Evolutionary conservation across 441 rosid species (phyloP).

Genomic region (Euphorbia celastroides): DNA sequence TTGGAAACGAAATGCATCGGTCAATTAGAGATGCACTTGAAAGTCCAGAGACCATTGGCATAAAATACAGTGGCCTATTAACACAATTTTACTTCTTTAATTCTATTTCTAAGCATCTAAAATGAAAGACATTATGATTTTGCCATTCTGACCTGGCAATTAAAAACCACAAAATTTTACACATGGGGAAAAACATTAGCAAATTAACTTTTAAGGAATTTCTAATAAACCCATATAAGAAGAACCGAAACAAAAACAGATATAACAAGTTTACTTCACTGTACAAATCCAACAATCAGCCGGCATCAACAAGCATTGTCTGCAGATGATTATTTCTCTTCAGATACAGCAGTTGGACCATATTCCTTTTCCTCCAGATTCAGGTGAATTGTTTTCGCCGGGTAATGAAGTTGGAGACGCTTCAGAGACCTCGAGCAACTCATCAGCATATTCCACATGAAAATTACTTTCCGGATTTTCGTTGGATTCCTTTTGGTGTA

Average conservation of each 20-base stretch:
- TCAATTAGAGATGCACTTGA: too few species aligned
- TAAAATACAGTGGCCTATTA: too few species aligned
- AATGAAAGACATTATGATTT: slow-evolving; percentile 22
- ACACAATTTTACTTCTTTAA: slow-evolving; percentile 1
- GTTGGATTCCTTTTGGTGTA: slow-evolving; percentile 20
- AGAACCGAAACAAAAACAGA: slow-evolving; percentile 26
- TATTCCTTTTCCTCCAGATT: slow-evolving; percentile 17
- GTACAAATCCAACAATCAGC: slow-evolving; percentile 42
- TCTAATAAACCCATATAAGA: slow-evolving; percentile 17
- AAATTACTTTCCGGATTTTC: slow-evolving; percentile 35
- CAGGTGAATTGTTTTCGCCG: slow-evolving; percentile 11
- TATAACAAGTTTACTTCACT: slow-evolving; percentile 49
- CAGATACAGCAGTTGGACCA: slow-evolving; percentile 21
- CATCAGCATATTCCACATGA: slow-evolving; percentile 17
- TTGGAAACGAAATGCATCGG: too few species aligned
- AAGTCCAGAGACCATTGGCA: too few species aligned
- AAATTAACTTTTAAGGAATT: slow-evolving; percentile 27
- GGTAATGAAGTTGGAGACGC: slow-evolving; percentile 12
- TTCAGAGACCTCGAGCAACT: slow-evolving; percentile 25
- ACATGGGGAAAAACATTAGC: slow-evolving; percentile 19
- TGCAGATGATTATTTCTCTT: slow-evolving; percentile 28
- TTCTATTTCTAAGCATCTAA: slow-evolving; percentile 22
- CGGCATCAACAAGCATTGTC: slow-evolving; percentile 25
- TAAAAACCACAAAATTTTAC: slow-evolving; percentile 23
- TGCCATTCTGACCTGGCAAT: slow-evolving; percentile 33